Base-by-base conservation (phyloP, 2,329 filamentous ascomycete genomes). In the Curvularia eragrostidis region DNA sequence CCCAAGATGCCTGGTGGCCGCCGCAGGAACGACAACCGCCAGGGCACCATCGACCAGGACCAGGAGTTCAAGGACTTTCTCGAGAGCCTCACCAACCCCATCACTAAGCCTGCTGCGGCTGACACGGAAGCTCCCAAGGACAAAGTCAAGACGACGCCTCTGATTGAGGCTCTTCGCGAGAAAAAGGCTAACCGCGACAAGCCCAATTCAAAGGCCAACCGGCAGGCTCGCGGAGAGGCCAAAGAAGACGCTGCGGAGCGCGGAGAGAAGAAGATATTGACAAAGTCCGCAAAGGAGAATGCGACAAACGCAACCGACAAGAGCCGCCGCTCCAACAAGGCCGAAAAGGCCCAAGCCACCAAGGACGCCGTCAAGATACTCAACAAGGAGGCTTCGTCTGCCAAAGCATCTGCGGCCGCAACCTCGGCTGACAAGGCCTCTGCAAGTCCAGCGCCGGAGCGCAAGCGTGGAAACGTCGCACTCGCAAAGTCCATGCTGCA, bases 11-110 rank as follows among this genome's bases (percentile, higher is more conserved):
- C 94, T 1, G 86, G 86, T 58, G 85, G 83, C 34, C 91, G 91
- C 74, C 86, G 86, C 48, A 88, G 92, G 32, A 86, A 87, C 52
- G 95, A 99, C 80, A 87, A 88, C 52, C 88, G 93, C 13, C 91
- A 97, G 75, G 95, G 94, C 52, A 97, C 93, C 3, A 98, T 99
- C 65, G 95, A 99, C 69, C 93, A 97, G 74, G 95, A 99, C 71
- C 88, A 91, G 0, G 95, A 98, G 68, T 99, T 97, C 69, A 96
- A 97, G 81, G 87, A 89, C 24, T 99, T 98, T 74, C 84, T 99
- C 7, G 91, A 96, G 75, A 90, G 86, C 52, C 84, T 98, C 46
- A 96, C 93, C 1, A 92, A 96, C 66, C 86, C 85, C 2, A 82
- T 87, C 59, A 77, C 79, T n/a, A 88, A 85, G 69, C 77, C 85